phyloP scores from a whole-genome alignment of 1,284 basidiomycete genomes.

The Quambalaria eucalypti region DNA sequence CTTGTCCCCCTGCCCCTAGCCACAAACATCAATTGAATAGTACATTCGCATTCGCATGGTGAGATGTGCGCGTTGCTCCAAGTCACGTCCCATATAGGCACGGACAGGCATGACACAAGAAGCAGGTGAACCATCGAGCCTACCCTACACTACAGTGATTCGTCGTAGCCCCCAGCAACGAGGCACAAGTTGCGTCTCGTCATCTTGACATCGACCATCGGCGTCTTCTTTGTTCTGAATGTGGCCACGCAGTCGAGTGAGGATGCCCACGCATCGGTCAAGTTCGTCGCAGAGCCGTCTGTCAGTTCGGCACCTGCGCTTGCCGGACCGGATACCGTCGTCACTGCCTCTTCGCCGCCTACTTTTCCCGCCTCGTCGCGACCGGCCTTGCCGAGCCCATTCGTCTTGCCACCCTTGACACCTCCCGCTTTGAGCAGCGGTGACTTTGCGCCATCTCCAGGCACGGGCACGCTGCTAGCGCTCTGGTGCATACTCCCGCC shows the following conservation, averaged over 20 bases:
- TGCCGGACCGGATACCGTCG: not conserved
- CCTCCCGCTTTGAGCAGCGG: not conserved
- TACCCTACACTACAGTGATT: no score
- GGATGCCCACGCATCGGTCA: not conserved
- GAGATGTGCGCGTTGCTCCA: no score
- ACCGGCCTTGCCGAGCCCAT: not conserved
- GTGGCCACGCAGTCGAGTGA: constrained; percentile 71
- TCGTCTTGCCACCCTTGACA: not conserved
- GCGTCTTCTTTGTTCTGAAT: constrained; percentile 89
- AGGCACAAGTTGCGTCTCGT: constrained; percentile 88
- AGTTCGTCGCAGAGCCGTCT: not conserved
- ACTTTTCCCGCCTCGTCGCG: not conserved
- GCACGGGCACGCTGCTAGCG: not conserved
- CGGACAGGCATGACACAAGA: no score
- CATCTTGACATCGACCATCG: constrained; percentile 82
- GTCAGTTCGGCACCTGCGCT: not conserved
- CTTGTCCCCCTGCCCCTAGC: no score
- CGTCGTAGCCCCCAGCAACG: constrained; percentile 66
- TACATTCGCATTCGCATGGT: no score
- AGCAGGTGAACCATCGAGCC: no score
- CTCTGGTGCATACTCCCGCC: not conserved
- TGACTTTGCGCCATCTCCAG: not conserved
- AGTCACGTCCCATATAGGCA: no score
- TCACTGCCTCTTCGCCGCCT: not conserved
- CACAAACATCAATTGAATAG: no score